These are phyloP conservation scores for Madurella mycetomatis DNA, from an alignment of 2,329 filamentous ascomycete species.

Conservation along the genomic window DNA sequence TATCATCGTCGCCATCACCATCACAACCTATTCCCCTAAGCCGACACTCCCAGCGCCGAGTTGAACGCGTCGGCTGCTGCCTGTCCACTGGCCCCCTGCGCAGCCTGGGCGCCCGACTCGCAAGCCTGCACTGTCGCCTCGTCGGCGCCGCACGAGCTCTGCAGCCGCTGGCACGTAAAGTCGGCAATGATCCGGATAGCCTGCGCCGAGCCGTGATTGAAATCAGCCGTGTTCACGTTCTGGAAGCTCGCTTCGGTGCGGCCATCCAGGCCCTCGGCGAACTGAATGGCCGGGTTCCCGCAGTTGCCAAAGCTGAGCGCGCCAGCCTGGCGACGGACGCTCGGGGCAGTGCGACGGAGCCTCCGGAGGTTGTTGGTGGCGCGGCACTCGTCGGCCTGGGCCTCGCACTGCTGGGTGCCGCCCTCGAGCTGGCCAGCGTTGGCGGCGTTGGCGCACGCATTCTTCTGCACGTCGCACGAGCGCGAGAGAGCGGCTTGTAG, in stretches of 20 bases:
- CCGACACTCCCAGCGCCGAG: constrained; percentile 34
- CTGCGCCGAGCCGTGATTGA: constrained; percentile 49
- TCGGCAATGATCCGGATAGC: constrained; percentile 34
- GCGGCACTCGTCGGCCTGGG: constrained; percentile 39
- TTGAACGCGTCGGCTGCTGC: constrained; percentile 38
- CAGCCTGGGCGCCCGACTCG: constrained; percentile 31
- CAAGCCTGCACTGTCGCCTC: constrained; percentile 32
- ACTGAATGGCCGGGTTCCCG: constrained; percentile 45
- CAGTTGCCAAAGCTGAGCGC: constrained; percentile 43
- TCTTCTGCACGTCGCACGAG: constrained; percentile 48
- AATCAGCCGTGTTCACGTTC: constrained; percentile 38
- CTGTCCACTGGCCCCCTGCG: constrained; percentile 31
- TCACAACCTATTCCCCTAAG: not conserved
- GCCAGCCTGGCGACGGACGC: constrained; percentile 26
- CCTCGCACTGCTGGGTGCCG: constrained; percentile 39
- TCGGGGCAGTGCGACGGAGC: constrained; percentile 4
- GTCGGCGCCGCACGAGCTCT: constrained; percentile 33
- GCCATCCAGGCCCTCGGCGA: constrained; percentile 45
- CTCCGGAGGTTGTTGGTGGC: constrained; percentile 20
- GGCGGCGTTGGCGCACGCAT: constrained; percentile 45
- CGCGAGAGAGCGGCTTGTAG: constrained; percentile 42
- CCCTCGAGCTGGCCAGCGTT: constrained; percentile 39
- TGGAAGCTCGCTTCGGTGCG: constrained; percentile 41
- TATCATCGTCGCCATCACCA: not conserved
- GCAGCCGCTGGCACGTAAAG: constrained; percentile 37